Evolutionary conservation across 2,329 filamentous ascomycete species (phyloP), one percentile per base, ranked within the genome.

Genomic region (Talaromyces marneffei): DNA sequence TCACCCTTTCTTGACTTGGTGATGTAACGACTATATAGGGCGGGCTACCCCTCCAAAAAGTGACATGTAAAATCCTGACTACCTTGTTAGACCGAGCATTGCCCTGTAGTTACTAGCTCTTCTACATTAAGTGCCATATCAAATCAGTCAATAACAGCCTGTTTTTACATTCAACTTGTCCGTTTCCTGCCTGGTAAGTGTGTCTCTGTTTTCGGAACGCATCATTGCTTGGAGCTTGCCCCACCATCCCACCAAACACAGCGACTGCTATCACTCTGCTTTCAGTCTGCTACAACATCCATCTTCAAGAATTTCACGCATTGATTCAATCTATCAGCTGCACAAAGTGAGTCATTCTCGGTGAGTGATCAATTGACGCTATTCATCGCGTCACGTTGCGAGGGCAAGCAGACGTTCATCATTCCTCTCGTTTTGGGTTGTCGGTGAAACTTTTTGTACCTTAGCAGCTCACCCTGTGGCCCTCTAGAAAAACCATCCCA

Each of bases 391-490:
- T 63, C 56, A 61, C 64, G 63, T 62, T 62, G 63, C 55, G 59
- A 64, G 54, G 64, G 64, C 65, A 31, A 40, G 39, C 52, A 58
- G 37, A 16, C 8, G 10, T 52, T 23, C 48, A 52, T 33, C 63
- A 61, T 67, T 53, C 61, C 54, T 73, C 71, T 69, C 72, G 23
- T 46, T 75, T 75, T 71, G 70, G 73, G 73, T 69, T 68, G 70
- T 75, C 73, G 73, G 73, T 75, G 73, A 75, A 75, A 64, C 66
- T 64, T 46, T 50, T 69, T 70, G 66, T 66, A 68, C 69, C 67
- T 70, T 71, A 73, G 69, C 70, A 69, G 69, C 66, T 65, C 63
- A 66, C 62, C 27, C 27, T 20, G 48, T 55, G 33, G 35, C 35
- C 35, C 35, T 53, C 63, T 66, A 59, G 63, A 62, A 57, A 57